Evolutionary conservation across 2,329 filamentous ascomycete genomes (phyloP).

Genomic region (Pseudogymnoascus sp.): DNA sequence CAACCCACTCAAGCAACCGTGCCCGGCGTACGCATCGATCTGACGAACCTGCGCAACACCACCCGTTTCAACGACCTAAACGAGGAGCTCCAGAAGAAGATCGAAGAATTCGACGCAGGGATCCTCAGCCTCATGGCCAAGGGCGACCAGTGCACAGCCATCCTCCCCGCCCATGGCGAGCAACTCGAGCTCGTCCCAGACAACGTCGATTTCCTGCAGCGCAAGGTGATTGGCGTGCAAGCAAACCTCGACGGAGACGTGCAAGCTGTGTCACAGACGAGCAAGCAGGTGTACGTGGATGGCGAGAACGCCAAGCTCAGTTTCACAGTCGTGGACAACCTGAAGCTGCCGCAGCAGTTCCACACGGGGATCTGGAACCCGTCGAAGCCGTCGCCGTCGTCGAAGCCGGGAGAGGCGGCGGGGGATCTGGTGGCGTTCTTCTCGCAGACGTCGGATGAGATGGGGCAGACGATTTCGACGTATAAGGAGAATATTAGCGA

Average conservation of each 20-base stretch:
- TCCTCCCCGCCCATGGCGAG: constrained; percentile 54
- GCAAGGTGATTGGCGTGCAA: constrained; percentile 56
- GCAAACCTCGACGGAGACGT: constrained; percentile 56
- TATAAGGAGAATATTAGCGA: constrained; percentile 54
- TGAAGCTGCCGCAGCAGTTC: constrained; percentile 58
- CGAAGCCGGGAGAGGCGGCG: constrained; percentile 41
- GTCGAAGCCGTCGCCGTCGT: constrained; percentile 35
- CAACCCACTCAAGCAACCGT: constrained; percentile 44
- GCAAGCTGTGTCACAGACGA: constrained; percentile 48
- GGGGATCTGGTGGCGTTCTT: constrained; percentile 58
- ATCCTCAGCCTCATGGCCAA: constrained; percentile 74
- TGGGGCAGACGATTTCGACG: constrained; percentile 47
- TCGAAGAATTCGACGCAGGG: constrained; percentile 69
- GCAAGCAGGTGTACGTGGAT: constrained; percentile 54
- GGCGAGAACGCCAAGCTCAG: constrained; percentile 62
- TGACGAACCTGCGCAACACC: constrained; percentile 71
- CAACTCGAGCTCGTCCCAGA: constrained; percentile 57
- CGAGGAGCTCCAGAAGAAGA: constrained; percentile 69
- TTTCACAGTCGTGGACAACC: constrained; percentile 66
- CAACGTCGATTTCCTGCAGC: constrained; percentile 56
- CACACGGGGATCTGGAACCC: constrained; percentile 39
- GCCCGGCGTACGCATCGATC: constrained; percentile 70
- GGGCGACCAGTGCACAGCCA: constrained; percentile 67
- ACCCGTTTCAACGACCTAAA: constrained; percentile 88
- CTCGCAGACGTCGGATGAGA: constrained; percentile 53